Conservation (phyloP, 208 protist genomes). For the Herpetomonas samuelpessoai region DNA sequence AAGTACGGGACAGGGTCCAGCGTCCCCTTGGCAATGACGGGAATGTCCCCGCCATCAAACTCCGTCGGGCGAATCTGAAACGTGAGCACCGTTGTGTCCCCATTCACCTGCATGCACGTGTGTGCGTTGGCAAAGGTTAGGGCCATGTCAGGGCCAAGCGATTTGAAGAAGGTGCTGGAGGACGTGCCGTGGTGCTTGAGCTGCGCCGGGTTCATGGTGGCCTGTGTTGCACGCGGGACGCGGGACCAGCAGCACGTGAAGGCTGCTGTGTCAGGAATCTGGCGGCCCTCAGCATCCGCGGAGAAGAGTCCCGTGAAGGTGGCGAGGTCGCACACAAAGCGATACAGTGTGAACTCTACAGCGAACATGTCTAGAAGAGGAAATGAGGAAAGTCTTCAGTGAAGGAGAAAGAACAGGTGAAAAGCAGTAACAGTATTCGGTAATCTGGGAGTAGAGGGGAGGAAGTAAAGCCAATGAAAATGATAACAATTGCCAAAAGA, state of each 20-base stretch:
- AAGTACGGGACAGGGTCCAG: slow-evolving; percentile 67
- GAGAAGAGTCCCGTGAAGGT: slow-evolving; percentile 68
- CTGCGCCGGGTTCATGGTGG: slow-evolving; percentile 13
- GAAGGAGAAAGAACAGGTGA: slow-evolving; percentile 9
- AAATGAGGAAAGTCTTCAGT: slow-evolving; percentile 1
- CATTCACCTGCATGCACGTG: slow-evolving; percentile 30
- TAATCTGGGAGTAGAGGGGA: background rate
- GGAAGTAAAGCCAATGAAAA: background rate
- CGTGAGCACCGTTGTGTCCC: slow-evolving; percentile 48
- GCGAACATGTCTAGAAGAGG: slow-evolving; percentile 33
- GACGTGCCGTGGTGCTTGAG: slow-evolving; percentile 22
- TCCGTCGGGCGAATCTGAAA: slow-evolving; percentile 59
- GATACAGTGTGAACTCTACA: slow-evolving; percentile 68
- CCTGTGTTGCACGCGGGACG: slow-evolving; percentile 34
- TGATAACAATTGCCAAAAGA: no score
- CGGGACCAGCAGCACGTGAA: slow-evolving; percentile 65
- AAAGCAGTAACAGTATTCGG: background rate
- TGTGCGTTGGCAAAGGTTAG: slow-evolving; percentile 38
- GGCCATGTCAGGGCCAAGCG: slow-evolving; percentile 51
- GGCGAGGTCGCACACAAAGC: slow-evolving; percentile 70
- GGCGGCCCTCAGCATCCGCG: slow-evolving; percentile 38
- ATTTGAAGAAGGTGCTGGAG: slow-evolving; percentile 46
- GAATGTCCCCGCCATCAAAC: slow-evolving; percentile 36
- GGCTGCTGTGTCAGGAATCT: slow-evolving; percentile 56
- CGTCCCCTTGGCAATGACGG: slow-evolving; percentile 74